Evolutionary conservation across 305 asterid genomes (phyloP).

Genomic region (Fraxinus platypoda): DNA sequence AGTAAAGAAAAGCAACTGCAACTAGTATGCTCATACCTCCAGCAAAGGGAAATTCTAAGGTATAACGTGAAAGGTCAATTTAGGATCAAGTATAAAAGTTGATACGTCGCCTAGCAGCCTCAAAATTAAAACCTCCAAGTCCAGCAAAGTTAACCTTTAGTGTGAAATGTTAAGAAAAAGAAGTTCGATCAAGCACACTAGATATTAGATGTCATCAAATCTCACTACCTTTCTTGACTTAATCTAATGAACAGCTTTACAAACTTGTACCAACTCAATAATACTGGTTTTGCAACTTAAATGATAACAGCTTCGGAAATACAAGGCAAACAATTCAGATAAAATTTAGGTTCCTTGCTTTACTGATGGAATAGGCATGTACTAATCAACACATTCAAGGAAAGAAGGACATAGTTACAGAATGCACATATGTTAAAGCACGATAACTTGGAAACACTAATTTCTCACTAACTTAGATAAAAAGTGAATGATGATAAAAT

Average conservation of each 20-base stretch:
- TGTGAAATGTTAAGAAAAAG: not conserved
- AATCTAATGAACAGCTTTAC: not conserved
- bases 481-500: not conserved
- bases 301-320: not conserved
- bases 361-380: not conserved
- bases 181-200: not conserved
- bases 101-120: not conserved
- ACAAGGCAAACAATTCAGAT: not conserved
- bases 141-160: not conserved
- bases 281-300: not conserved
- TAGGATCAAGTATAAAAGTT: not conserved
- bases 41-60: not conserved
- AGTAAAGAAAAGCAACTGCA: not conserved
- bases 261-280: not conserved
- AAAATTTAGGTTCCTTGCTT: not conserved
- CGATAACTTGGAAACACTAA: not conserved
- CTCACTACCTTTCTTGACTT: not conserved
- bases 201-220: not conserved
- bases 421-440: not conserved
- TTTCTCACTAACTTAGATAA: not conserved
- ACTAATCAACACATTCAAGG: not conserved
- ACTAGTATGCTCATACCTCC: not conserved
- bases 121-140: not conserved
- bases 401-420: not conserved
- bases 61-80: not conserved